Conservation (phyloP, 2,329 filamentous ascomycete species). For the Aspergillus cejpii region DNA sequence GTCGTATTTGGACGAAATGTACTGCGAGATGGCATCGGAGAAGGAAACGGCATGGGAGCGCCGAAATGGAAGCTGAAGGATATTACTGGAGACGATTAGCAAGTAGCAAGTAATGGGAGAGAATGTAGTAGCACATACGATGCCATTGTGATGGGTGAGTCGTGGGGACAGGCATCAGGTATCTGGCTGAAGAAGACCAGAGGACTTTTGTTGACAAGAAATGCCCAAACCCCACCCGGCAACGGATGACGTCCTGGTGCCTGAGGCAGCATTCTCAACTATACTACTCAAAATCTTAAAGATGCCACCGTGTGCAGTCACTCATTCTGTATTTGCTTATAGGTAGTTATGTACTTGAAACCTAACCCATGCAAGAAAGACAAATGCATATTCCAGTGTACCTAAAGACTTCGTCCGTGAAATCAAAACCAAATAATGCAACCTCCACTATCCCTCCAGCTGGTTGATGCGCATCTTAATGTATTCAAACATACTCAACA, state of each 20-base stretch:
- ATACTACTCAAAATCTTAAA: background rate
- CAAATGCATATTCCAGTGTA: background rate
- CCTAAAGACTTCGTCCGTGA: background rate
- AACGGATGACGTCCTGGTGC: slow-evolving; percentile 28
- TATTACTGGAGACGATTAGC: slow-evolving; percentile 31
- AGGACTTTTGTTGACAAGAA: slow-evolving; percentile 28
- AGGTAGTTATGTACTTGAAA: slow-evolving; percentile 20
- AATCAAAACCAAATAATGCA: slow-evolving; percentile 7
- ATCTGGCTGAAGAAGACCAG: slow-evolving; percentile 10
- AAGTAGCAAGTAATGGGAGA: slow-evolving; percentile 1
- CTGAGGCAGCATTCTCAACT: slow-evolving; percentile 21
- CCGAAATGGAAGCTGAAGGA: slow-evolving; percentile 77
- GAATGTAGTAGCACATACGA: slow-evolving; percentile 25
- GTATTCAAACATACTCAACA: slow-evolving; percentile 44
- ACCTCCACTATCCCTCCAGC: slow-evolving; percentile 21
- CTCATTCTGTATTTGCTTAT: slow-evolving; percentile 21
- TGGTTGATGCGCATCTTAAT: slow-evolving; percentile 41
- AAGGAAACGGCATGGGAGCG: slow-evolving; percentile 73
- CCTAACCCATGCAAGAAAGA: slow-evolving; percentile 1
- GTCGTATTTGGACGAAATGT: slow-evolving; percentile 97
- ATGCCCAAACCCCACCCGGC: slow-evolving; percentile 25
- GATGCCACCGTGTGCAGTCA: background rate
- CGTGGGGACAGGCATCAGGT: slow-evolving; percentile 6
- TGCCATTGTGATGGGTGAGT: slow-evolving; percentile 25
- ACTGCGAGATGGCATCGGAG: slow-evolving; percentile 77